phyloP scores from a whole-genome alignment of 23 red algal genomes.

The Gracilaria domingensis region DNA sequence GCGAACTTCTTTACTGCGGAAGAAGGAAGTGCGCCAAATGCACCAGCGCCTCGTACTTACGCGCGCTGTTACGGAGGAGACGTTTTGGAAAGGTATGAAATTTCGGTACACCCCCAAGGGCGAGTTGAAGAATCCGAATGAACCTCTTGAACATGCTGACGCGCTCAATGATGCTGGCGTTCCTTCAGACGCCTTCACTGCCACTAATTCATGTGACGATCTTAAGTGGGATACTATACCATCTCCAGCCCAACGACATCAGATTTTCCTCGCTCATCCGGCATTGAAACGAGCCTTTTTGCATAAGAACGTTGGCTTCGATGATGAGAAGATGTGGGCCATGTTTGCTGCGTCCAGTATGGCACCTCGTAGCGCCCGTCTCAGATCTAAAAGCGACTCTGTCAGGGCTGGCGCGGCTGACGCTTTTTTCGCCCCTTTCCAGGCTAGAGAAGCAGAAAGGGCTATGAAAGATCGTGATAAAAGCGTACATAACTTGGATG shows the following conservation, averaged over 20 bases:
- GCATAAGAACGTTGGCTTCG: constrained; percentile 15
- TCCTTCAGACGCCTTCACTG: constrained; percentile 48
- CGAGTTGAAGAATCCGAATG: constrained; percentile 22
- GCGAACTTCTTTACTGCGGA: constrained; percentile 13
- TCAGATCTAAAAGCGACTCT: constrained; percentile 12
- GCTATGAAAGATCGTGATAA: constrained; percentile 30
- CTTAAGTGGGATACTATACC: constrained; percentile 41
- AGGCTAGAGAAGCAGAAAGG: constrained; percentile 30
- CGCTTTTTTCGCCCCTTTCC: constrained; percentile 53
- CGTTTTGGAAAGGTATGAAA: constrained; percentile 63
- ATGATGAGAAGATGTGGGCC: constrained; percentile 48
- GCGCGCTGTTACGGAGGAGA: constrained; percentile 42
- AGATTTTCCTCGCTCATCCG: constrained; percentile 35
- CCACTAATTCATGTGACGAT: constrained; percentile 11
- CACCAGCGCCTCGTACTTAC: constrained; percentile 28
- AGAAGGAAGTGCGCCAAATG: constrained; percentile 44
- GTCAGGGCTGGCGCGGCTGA: constrained; percentile 45
- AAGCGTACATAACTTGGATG: constrained; percentile 5
- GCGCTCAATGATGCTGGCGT: constrained; percentile 28
- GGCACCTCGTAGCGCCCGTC: constrained; percentile 26
- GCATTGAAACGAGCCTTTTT: constrained; percentile 38
- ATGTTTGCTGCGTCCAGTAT: constrained; percentile 19
- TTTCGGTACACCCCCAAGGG: constrained; percentile 53
- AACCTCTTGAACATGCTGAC: constrained; percentile 27
- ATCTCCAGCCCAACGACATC: constrained; percentile 50